Base-by-base conservation (phyloP, 306 rosid genomes). In the Psophocarpus tetragonolobus region DNA sequence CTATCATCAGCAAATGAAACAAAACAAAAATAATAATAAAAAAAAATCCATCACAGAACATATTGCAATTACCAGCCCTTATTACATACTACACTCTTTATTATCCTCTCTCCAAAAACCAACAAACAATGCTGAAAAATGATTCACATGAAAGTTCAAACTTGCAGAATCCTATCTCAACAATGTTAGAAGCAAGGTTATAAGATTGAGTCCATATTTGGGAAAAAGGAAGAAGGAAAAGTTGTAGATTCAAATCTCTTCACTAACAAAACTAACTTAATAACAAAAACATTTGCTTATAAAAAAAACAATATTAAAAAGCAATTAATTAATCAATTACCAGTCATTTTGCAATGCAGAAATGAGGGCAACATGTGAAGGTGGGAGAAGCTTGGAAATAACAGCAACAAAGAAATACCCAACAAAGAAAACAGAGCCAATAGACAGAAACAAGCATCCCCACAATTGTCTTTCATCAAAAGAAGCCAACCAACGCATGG, bases 331-430 rank as follows among this genome's bases (percentile, higher is more conserved):
- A 26, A 58, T 12, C 3, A 66, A 65, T 76, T 80, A 91, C 97
- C 98, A 87, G 86, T 94, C 97, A 21, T 89, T 87, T 84, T 94
- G 97, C 38, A 94, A 30, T 62, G 91, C 81, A 48, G 91, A 86
- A 45, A 90, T 71, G 51, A 92, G 32, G 23, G 89, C 36, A 42
- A 84, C 60, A 21, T 79, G 53, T 0, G 91, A 92, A 5, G 91
- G 90, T 6, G 93, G 90, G 39, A 88, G 89, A 72, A 92, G 82
- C 87, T 94, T 91, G 85, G 91, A 87, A 33, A 92, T 6, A 21
- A 88, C 60, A 30, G 95, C 85, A 3, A 89, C 85, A 45, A 83
- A 88, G 72, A 92, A 74, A 77, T 85, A 94, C 6, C 84, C 86
- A 35, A 78, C 33, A 65, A 90, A 87, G 80, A 74, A 90, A 24